A percentile compares a stretch with the other conserved stretches of the same genome.
These are phyloP conservation scores for Toxoplasma gondii DNA, from an alignment of 169 alveolate genomes.

Conservation along the genomic window DNA sequence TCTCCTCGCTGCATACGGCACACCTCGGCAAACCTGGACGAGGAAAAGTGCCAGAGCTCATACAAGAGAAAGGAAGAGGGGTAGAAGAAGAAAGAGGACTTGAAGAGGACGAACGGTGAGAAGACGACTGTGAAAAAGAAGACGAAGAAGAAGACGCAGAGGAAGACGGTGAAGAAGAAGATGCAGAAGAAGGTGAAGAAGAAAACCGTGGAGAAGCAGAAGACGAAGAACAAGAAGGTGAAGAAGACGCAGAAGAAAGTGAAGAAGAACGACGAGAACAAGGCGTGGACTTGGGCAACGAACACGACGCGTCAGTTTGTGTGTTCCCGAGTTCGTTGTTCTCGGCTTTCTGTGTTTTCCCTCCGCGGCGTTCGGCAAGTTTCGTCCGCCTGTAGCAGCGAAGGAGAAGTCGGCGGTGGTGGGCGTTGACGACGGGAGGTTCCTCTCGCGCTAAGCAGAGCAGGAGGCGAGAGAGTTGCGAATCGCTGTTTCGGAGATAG, in stretches of 20 bases:
- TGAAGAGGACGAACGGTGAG: too few species aligned
- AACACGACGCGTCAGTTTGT: not conserved
- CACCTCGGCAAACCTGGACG: too few species aligned
- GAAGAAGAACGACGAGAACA: not conserved
- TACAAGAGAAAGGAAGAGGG: too few species aligned
- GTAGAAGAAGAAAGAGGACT: too few species aligned
- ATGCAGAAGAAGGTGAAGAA: not conserved
- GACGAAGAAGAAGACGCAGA: too few species aligned
- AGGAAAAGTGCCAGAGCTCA: too few species aligned
- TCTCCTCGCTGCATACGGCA: too few species aligned
- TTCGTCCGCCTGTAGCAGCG: not conserved
- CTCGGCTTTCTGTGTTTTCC: not conserved
- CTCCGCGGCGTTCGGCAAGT: not conserved
- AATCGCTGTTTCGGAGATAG: not conserved
- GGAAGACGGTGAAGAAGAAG: not conserved
- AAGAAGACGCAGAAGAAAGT: not conserved
- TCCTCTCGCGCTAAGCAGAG: not conserved
- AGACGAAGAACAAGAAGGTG: not conserved
- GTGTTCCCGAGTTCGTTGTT: not conserved
- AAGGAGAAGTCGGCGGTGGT: not conserved
- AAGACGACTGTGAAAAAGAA: too few species aligned
- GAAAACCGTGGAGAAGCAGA: not conserved
- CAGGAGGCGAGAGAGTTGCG: not conserved
- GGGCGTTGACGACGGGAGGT: not conserved
- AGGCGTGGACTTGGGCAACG: not conserved